Evolutionary conservation across 345 rosid species (phyloP), one percentile per base, ranked within the genome.

Genomic region (Anastatica hierochuntica): DNA sequence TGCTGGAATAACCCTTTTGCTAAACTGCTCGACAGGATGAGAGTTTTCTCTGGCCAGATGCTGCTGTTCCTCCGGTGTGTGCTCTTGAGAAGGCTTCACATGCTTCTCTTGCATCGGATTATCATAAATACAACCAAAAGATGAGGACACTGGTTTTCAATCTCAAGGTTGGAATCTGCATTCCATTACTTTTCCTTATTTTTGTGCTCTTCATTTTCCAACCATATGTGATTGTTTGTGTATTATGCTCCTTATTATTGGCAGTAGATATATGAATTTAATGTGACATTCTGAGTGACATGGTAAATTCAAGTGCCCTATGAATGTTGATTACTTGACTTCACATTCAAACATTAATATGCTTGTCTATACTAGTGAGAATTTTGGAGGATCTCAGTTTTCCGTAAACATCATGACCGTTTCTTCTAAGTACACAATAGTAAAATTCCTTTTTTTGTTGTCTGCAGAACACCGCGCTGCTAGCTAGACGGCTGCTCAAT

Each of bases 31-130:
- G 41, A 44, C 78, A 88, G 98, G 69, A 40, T 36, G 78, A 75
- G 49, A 46, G 59, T 18, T 85, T 88, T 59, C 45, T 68, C 60
- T 94, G 97, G 95, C 99, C 95, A 24, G 89, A 94, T 76, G 81
- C 71, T 69, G 95, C 92, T 46, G 85, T 88, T 72, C 69, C 79
- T 51, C 78, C 87, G 4, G 81, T 85, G 43, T 60, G 58, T 64
- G 84, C 88, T 43, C 94, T 94, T 63, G 99, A 94, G 85, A 70
- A 76, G 71, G 95, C 82, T 12, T 73, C 82, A 9, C 89, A 88
- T 71, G 84, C 76, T 42, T 50, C 90, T 39, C 76, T 88, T 62
- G 68, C 85, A 10, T 63, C 68, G 0, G 95, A 92, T 77, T 84
- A 67, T 60, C 92, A 84, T 53, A 92, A 92, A 62, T 92, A 88